Conservation (phyloP, 1,284 basidiomycete species). For the Jaminaea rosea region DNA sequence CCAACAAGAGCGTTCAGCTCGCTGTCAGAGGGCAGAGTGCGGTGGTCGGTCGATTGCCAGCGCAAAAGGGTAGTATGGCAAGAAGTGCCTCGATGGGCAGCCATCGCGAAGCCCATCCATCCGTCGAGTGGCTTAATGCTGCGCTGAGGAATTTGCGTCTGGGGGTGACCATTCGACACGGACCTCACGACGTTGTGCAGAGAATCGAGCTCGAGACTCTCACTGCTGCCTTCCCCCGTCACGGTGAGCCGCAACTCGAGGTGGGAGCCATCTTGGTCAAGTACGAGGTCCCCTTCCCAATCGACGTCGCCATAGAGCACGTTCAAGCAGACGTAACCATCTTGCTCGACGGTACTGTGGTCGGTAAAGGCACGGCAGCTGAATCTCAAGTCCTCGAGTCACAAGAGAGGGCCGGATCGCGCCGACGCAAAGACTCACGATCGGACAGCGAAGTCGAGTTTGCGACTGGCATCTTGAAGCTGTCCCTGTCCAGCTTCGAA, state of each 20-base stretch:
- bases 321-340: constrained; percentile 26
- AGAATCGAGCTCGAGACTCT: constrained; percentile 10
- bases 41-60: too few species aligned
- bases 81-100: background rate
- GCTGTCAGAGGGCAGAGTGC: constrained; percentile 5
- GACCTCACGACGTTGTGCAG: constrained; percentile 6
- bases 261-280: constrained; percentile 17
- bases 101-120: background rate
- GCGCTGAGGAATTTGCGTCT: constrained; percentile 22
- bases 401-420: background rate
- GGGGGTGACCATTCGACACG: constrained; percentile 6
- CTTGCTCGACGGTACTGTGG: constrained; percentile 22
- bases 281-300: constrained; percentile 21
- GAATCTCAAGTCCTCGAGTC: constrained; percentile 11
- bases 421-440: background rate
- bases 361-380: constrained; percentile 19
- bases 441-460: background rate
- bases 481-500: constrained; percentile 7
- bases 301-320: constrained; percentile 16
- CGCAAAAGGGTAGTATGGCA: too few species aligned
- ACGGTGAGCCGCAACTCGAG: constrained; percentile 12
- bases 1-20: constrained; percentile 5
- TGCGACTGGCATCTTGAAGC: constrained; percentile 10
- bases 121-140: constrained; percentile 29
- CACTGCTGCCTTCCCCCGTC: constrained; percentile 16